Base-by-base conservation (phyloP, 495 filamentous ascomycete species). In the Letharia columbiana region DNA sequence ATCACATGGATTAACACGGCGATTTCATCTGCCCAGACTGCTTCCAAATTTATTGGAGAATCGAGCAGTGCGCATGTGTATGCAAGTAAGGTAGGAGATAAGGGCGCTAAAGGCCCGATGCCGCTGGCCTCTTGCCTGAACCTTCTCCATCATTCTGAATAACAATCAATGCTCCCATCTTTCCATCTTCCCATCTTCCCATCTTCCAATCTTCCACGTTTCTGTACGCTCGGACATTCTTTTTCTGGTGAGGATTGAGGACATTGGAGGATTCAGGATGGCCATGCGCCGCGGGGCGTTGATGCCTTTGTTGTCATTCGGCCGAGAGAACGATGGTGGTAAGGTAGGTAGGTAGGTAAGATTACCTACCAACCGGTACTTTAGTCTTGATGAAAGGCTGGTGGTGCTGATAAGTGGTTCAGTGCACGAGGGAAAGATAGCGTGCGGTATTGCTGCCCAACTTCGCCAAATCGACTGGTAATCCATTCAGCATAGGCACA, bases 391-490 rank as follows among this genome's bases (percentile, higher is more conserved):
- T 3, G 10, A 7, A 8, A 39, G 4, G 37, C 37, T 39, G 37
- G 0, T 44, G 41, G 41, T 44, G 11, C 2, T 4, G 41, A 15
- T 44, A 10, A 11, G 2, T 44, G 41, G 8, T 44, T 15, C 2
- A 52, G 31, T 15, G 49, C 12, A 2, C 3, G 49, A 52, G 10
- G 23, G 23, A 13, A 13, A 52, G 23, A 52, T 33, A 56, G 52
- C 52, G 54, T 57, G 54, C 31, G 50, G 68, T 62, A 70, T 70
- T 70, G 68, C 64, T 70, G 68, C 68, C 68, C 68, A 58, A 70
- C 58, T 37, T 47, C 59, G 59, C 45, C 58, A 66, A 66, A 35
- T 52, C 18, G 31, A 57, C 45, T 61, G 64, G 64, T 40, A 40
- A 49, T 61, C 35, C 64, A 54, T 37, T 50, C n/a, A 62, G 12